Evolutionary conservation across 257 asterid species (phyloP), one percentile per base, ranked within the genome.

Genomic region (Misopates orontium): DNA sequence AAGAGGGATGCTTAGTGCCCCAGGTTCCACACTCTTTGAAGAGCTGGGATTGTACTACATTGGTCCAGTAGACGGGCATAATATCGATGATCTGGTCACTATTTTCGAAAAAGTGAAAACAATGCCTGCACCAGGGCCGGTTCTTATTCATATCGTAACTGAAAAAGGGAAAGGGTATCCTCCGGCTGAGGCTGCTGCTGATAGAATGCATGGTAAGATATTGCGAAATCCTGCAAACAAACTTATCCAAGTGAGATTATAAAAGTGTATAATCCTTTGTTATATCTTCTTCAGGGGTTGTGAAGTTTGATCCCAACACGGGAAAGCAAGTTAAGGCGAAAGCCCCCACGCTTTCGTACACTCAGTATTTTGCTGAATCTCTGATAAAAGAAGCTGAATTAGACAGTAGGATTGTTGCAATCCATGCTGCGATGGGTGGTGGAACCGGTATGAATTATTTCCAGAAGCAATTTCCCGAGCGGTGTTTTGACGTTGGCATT

Each of bases 351-450:
- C 90, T 81, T 68, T 55, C 95, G 14, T 89, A 87, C 36, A 89
- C 93, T 41, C 94, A 79, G 58, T 85, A 87, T 57, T 89, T 87
- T 18, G 97, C 95, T 3, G 95, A 89, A 64, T 71, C 97, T 21
- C 79, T 89, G 58, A 80, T 87, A 23, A 85, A 78, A 77, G 97
- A 89, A 80, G 95, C 97, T 12, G 91, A 85, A 69, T 42, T 20
- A 18, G 97, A 89, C 54, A 57, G 64, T 59, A 80, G 52, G 67
- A 70, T 89, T 54, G 91, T 89, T 56, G 93, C 84, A 31, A 83
- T 89, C 17, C 95, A 87, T 74, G 95, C 97, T 16, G 95, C 95
- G 66, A 87, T 87, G 97, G 97, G 97, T 7, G 95, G 95, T 57
- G 97, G 95, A 56, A 87, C 95, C 15, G 95, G 95, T 55, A 78